A percentile compares a stretch with the other conserved stretches of the same genome.
These are phyloP conservation scores for Glycine latifolia DNA, from an alignment of 306 rosid genomes.

Conservation along the genomic window DNA sequence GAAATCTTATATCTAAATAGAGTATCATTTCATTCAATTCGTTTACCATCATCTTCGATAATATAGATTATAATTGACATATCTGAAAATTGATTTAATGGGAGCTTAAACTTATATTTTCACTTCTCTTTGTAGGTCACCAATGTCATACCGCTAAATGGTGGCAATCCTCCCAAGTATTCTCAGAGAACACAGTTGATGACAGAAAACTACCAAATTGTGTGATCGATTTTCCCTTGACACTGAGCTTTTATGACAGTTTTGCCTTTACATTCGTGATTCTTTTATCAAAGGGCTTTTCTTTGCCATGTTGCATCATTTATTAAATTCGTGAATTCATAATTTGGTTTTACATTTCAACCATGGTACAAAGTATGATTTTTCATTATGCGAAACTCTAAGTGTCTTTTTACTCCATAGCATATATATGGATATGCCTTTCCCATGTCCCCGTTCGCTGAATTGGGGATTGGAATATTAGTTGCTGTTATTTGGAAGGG, in stretches of 20 bases:
- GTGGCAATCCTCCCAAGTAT: slow-evolving; percentile 79
- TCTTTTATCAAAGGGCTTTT: slow-evolving; percentile 34
- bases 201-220: slow-evolving; percentile 85
- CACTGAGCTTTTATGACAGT: slow-evolving; percentile 29
- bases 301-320: slow-evolving; percentile 19
- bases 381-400: background rate
- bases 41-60: background rate
- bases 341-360: slow-evolving; percentile 32
- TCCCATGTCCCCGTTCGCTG: background rate
- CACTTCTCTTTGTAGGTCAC: slow-evolving; percentile 55
- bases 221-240: slow-evolving; percentile 49
- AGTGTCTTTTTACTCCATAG: background rate
- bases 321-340: slow-evolving; percentile 39
- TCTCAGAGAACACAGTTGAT: slow-evolving; percentile 86
- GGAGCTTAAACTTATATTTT: slow-evolving; percentile 2
- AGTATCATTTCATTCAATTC: slow-evolving; percentile 22
- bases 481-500: background rate
- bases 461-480: background rate
- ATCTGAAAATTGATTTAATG: slow-evolving; percentile 4
- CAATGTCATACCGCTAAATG: slow-evolving; percentile 70
- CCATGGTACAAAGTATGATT: background rate
- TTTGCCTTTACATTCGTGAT: background rate
- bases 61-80: background rate
- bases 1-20: background rate
- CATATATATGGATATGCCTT: background rate